Percentiles rank a stretch among this genome's conserved stretches.
phyloP scores from a whole-genome alignment of 805 yeast genomes.

The Komagataella pastoris region DNA sequence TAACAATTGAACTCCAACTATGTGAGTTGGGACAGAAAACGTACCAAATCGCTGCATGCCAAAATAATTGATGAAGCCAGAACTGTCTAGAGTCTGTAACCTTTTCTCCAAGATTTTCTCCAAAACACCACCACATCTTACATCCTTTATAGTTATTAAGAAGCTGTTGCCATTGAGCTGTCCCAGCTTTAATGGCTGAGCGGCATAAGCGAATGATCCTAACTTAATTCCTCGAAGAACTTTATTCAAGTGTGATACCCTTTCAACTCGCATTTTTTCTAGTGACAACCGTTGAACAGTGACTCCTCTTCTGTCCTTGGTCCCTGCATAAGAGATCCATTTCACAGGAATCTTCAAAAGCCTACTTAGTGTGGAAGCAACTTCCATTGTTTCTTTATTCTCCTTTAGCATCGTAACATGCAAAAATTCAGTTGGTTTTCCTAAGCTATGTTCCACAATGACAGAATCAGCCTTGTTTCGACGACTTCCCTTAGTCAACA shows the following conservation, averaged over 20 bases:
- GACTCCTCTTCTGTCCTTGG: slow-evolving; percentile 92
- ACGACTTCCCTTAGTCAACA: slow-evolving; percentile 24
- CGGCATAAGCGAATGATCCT: slow-evolving; percentile 66
- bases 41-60: slow-evolving; percentile 99
- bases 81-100: slow-evolving; percentile 39
- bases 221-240: slow-evolving; percentile 65
- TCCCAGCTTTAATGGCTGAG: slow-evolving; percentile 56
- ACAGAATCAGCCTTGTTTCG: slow-evolving; percentile 24
- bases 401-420: slow-evolving; percentile 83
- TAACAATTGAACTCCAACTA: slow-evolving; percentile 61
- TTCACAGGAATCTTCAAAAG: slow-evolving; percentile 65
- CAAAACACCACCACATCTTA: slow-evolving; percentile 20
- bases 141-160: slow-evolving; percentile 71
- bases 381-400: slow-evolving; percentile 96
- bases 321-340: slow-evolving; percentile 75
- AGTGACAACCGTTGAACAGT: slow-evolving; percentile 78
- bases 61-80: slow-evolving; percentile 85
- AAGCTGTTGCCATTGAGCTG: slow-evolving; percentile 86
- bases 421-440: slow-evolving; percentile 53
- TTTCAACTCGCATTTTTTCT: slow-evolving; percentile 52
- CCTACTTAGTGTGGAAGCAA: slow-evolving; percentile 60
- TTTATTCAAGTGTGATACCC: slow-evolving; percentile 66
- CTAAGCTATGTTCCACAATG: slow-evolving; percentile 52
- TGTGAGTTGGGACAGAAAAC: slow-evolving; percentile 84
- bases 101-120: slow-evolving; percentile 30